A percentile compares a stretch with the other conserved stretches of the same genome.
These are phyloP conservation scores for Thermomucor indicae-seudaticae DNA, from an alignment of 371 early-diverging fungal genomes.

Conservation along the genomic window DNA sequence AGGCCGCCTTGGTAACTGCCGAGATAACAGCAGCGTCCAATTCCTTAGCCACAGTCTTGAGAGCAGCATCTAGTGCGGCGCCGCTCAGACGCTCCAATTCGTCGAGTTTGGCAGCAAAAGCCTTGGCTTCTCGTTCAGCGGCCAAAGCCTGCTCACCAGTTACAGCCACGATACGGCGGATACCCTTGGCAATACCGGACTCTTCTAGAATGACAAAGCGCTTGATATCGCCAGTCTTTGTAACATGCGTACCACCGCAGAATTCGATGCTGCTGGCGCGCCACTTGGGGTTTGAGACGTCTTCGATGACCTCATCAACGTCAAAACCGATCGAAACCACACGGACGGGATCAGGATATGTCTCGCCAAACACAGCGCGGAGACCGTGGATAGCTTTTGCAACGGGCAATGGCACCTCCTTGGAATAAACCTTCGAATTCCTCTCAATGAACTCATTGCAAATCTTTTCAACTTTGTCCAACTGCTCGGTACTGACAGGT, in stretches of 20 bases:
- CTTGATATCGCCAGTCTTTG: slow-evolving; percentile 90
- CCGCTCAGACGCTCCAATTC: slow-evolving; percentile 55
- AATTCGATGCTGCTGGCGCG: slow-evolving; percentile 87
- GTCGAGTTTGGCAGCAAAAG: slow-evolving; percentile 59
- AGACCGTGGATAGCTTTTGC: slow-evolving; percentile 88
- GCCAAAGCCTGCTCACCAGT: slow-evolving; percentile 90
- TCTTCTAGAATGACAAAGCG: slow-evolving; percentile 91
- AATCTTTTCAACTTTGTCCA: slow-evolving; percentile 80
- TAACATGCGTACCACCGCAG: slow-evolving; percentile 99
- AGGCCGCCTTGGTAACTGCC: slow-evolving; percentile 70
- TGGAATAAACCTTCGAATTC: slow-evolving; percentile 73
- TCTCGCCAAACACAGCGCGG: slow-evolving; percentile 95
- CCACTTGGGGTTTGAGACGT: slow-evolving; percentile 83
- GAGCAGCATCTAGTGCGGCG: slow-evolving; percentile 66
- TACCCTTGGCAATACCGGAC: slow-evolving; percentile 94
- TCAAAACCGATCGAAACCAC: slow-evolving; percentile 91
- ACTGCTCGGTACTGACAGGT: slow-evolving; percentile 77
- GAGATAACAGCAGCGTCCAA: slow-evolving; percentile 81
- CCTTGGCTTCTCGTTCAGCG: slow-evolving; percentile 65
- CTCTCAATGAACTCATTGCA: slow-evolving; percentile 78
- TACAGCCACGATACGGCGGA: slow-evolving; percentile 96
- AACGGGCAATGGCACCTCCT: slow-evolving; percentile 80
- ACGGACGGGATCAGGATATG: slow-evolving; percentile 95
- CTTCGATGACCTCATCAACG: slow-evolving; percentile 83
- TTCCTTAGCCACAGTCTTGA: slow-evolving; percentile 80